A percentile compares a stretch with the other conserved stretches of the same genome.
phyloP scores from a whole-genome alignment of 2,329 filamentous ascomycete genomes.

The Sarocladiaceae sp. region DNA sequence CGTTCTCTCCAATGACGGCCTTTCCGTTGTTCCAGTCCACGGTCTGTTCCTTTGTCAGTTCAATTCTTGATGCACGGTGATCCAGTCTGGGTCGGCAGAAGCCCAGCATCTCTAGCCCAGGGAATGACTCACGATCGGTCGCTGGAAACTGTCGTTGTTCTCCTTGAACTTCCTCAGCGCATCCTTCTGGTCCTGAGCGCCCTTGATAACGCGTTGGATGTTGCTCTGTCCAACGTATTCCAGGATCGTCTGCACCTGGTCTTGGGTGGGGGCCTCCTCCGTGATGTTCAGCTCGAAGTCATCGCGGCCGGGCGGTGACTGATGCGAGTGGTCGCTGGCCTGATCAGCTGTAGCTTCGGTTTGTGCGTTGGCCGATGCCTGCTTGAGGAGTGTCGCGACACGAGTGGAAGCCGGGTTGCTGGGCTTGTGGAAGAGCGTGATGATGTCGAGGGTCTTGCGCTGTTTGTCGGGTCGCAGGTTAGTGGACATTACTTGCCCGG shows the following conservation, averaged over 20 bases:
- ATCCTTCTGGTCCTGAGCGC: slow-evolving; percentile 69
- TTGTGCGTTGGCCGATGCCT: slow-evolving; percentile 66
- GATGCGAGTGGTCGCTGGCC: slow-evolving; percentile 59
- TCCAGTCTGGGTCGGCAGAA: neutral
- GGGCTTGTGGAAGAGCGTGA: slow-evolving; percentile 94
- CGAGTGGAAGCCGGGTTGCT: slow-evolving; percentile 67
- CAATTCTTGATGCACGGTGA: neutral
- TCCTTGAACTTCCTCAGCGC: slow-evolving; percentile 76
- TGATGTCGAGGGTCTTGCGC: slow-evolving; percentile 80
- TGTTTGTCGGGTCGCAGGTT: slow-evolving; percentile 26
- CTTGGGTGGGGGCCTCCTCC: slow-evolving; percentile 72
- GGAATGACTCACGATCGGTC: slow-evolving; percentile 65
- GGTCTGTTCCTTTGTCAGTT: neutral
- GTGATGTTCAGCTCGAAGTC: slow-evolving; percentile 87
- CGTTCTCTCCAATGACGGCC: slow-evolving; percentile 70
- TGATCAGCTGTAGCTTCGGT: slow-evolving; percentile 70
- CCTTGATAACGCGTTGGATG: slow-evolving; percentile 62
- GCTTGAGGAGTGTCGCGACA: slow-evolving; percentile 73
- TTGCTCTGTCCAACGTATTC: slow-evolving; percentile 69
- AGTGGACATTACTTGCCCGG: slow-evolving; percentile 15
- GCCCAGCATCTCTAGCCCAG: neutral
- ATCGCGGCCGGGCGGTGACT: slow-evolving; percentile 48
- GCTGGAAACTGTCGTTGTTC: slow-evolving; percentile 62
- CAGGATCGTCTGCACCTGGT: slow-evolving; percentile 79
- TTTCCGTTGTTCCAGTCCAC: slow-evolving; percentile 95